These are phyloP conservation scores for Penicillium dipodomyicola DNA, from an alignment of 495 filamentous ascomycete species.

Conservation along the genomic window DNA sequence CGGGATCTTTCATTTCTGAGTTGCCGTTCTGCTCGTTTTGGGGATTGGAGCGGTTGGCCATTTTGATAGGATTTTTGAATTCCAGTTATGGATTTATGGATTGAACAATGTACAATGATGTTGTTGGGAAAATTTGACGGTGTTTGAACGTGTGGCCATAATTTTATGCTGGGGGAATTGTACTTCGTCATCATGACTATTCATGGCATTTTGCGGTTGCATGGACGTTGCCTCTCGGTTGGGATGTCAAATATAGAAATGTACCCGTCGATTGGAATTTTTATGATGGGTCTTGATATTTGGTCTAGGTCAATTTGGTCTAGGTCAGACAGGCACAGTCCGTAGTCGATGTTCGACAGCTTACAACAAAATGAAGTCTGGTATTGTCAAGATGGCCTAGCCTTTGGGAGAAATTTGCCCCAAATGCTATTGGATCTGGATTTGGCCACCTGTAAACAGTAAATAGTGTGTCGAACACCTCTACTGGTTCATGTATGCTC, in stretches of 20 bases:
- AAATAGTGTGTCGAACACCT: background rate
- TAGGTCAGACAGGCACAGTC: background rate
- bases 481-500: background rate
- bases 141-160: background rate
- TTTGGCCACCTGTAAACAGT: background rate
- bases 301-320: background rate
- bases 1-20: background rate
- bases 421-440: background rate
- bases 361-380: background rate
- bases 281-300: background rate
- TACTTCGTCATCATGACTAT: slow-evolving; percentile 9
- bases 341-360: background rate
- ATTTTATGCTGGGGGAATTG: background rate
- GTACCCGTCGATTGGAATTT: background rate
- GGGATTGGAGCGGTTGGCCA: background rate
- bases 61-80: background rate
- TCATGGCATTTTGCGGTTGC: slow-evolving; percentile 3
- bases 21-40: background rate
- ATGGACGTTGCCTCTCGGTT: background rate
- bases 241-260: background rate
- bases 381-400: background rate
- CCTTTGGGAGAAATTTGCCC: background rate
- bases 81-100: background rate
- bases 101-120: background rate
- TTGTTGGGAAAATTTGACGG: background rate